Evolutionary conservation across 768 basidiomycete genomes (phyloP).

Genomic region (Termitomyces sp.): DNA sequence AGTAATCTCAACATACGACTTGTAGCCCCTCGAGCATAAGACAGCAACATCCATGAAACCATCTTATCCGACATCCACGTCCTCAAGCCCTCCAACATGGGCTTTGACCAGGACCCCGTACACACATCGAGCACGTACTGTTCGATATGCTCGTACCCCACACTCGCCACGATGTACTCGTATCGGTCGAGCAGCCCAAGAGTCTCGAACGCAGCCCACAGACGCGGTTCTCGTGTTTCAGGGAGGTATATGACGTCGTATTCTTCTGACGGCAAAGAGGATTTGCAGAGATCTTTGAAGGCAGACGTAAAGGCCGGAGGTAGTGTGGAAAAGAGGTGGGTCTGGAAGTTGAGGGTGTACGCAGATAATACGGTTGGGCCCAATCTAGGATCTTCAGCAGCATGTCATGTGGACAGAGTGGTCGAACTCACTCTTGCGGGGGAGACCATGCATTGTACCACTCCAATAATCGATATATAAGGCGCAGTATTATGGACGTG

Average conservation of each 20-base stretch:
- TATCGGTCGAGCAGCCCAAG: conserved; percentile 81
- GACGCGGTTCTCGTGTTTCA: conserved; percentile 21
- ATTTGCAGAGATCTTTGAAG: conserved; percentile 65
- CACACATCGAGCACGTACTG: conserved; percentile 65
- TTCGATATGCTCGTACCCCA: conserved; percentile 88
- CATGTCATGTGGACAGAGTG: neutral
- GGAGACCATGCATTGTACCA: conserved; percentile 83
- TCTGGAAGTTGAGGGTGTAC: conserved; percentile 71
- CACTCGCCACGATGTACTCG: conserved; percentile 77
- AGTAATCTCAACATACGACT: conserved; percentile 39
- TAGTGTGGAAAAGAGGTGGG: conserved; percentile 68
- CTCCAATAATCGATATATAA: conserved; percentile 59
- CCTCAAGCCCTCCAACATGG: conserved; percentile 59
- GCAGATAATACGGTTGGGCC: conserved; percentile 44
- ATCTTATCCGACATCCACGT: conserved; percentile 80
- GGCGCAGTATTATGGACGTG: conserved; percentile 44
- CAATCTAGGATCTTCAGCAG: conserved; percentile 41
- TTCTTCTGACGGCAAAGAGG: conserved; percentile 46
- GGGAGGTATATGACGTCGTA: conserved; percentile 20
- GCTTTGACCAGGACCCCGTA: conserved; percentile 65
- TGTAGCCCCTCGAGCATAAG: conserved; percentile 69
- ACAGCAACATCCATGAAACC: conserved; percentile 81
- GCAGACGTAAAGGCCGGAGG: conserved; percentile 66
- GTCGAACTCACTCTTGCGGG: conserved; percentile 51
- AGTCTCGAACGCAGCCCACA: conserved; percentile 64